phyloP scores from a whole-genome alignment of 495 filamentous ascomycete species.

The Penicillium soppii region DNA sequence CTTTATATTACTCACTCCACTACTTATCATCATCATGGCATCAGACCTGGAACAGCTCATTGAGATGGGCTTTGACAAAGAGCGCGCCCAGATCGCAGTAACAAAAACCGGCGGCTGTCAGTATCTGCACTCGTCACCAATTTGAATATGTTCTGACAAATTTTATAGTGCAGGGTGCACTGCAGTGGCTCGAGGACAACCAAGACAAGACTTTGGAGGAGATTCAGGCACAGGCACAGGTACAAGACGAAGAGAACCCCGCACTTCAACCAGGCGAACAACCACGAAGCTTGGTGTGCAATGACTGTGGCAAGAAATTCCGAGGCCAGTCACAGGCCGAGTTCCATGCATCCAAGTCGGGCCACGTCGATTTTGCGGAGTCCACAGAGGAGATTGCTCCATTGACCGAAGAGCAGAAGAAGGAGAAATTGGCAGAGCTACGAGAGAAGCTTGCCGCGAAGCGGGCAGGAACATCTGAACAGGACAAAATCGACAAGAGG shows the following conservation, averaged over 20 bases:
- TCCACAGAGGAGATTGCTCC: constrained; percentile 88
- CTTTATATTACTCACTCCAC: background rate
- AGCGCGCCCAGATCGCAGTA: constrained; percentile 76
- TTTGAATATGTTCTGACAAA: background rate
- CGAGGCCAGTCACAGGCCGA: constrained; percentile 75
- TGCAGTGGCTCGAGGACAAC: constrained; percentile 92
- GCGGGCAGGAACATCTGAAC: constrained; percentile 61
- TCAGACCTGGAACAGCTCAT: constrained; percentile 78
- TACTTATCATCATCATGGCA: constrained; percentile 49
- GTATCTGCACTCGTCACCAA: constrained; percentile 26
- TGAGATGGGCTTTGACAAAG: constrained; percentile 92
- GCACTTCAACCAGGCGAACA: constrained; percentile 61
- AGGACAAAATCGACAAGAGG: constrained; percentile 83
- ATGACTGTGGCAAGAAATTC: constrained; percentile 92
- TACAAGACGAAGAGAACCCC: constrained; percentile 54
- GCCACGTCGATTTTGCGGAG: constrained; percentile 90
- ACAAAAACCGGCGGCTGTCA: constrained; percentile 73
- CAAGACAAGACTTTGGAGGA: constrained; percentile 81
- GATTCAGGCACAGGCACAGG: constrained; percentile 51
- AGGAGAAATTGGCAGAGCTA: constrained; percentile 71
- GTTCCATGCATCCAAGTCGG: constrained; percentile 86
- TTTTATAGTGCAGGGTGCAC: constrained; percentile 72
- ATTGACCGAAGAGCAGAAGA: constrained; percentile 90
- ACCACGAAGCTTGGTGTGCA: constrained; percentile 72
- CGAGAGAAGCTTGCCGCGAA: constrained; percentile 71